phyloP scores from a whole-genome alignment of 805 yeast genomes.

The Hanseniaspora osmophila region DNA sequence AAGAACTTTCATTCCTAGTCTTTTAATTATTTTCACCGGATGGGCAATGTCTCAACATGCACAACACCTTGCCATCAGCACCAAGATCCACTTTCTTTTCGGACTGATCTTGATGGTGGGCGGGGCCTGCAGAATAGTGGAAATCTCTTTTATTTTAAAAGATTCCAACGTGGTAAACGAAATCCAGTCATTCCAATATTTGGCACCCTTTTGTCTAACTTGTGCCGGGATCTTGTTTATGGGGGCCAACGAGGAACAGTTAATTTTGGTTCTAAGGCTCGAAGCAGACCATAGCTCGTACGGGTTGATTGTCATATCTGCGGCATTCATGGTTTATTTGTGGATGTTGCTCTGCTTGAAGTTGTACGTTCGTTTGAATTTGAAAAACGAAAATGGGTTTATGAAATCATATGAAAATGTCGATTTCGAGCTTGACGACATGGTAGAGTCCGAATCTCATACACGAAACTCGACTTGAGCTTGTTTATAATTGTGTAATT shows the following conservation, averaged over 20 bases:
- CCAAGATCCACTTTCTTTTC: slow-evolving; percentile 78
- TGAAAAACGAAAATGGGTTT: slow-evolving; percentile 6
- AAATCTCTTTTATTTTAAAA: slow-evolving; percentile 59
- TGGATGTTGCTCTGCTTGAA: slow-evolving; percentile 51
- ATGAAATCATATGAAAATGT: not conserved
- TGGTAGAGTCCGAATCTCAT: not conserved
- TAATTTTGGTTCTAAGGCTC: slow-evolving; percentile 50
- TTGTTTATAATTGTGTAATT: too few relatives aligned
- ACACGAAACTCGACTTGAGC: too few relatives aligned
- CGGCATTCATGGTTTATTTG: slow-evolving; percentile 56
- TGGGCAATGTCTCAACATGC: slow-evolving; percentile 88
- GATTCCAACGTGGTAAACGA: slow-evolving; percentile 40
- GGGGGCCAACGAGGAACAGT: slow-evolving; percentile 88
- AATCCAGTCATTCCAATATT: slow-evolving; percentile 62
- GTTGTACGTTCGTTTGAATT: slow-evolving; percentile 36
- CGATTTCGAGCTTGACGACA: slow-evolving; percentile 2
- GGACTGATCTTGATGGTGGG: slow-evolving; percentile 71
- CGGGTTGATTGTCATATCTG: slow-evolving; percentile 52
- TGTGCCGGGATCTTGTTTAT: slow-evolving; percentile 73
- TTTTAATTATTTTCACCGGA: slow-evolving; percentile 77
- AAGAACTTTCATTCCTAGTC: slow-evolving; percentile 67
- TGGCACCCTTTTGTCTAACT: slow-evolving; percentile 72
- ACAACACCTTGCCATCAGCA: slow-evolving; percentile 62
- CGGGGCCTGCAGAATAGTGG: slow-evolving; percentile 63
- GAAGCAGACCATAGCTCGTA: slow-evolving; percentile 82